Evolutionary conservation across 1,284 basidiomycete species (phyloP).

Genomic region (Cystobasidium pallidum): DNA sequence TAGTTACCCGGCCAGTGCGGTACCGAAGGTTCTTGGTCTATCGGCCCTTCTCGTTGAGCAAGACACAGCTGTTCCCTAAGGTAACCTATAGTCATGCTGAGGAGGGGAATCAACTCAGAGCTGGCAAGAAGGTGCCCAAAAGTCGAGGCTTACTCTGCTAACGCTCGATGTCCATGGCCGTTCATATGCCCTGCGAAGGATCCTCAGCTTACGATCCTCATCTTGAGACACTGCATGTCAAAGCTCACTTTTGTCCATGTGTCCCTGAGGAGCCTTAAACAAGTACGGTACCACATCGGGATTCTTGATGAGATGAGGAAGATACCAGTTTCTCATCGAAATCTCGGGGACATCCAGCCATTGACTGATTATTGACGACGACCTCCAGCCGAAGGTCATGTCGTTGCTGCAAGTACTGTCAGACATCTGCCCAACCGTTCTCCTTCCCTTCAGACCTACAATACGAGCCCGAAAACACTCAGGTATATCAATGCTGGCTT

Average conservation of each 20-base stretch:
- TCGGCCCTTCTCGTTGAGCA: conserved; percentile 14
- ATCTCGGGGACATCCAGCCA: conserved; percentile 44
- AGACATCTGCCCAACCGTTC: neutral
- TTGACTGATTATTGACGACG: conserved; percentile 27
- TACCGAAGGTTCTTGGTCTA: conserved; percentile 1
- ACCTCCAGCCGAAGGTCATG: conserved; percentile 42
- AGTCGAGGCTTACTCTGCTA: conserved; percentile 30
- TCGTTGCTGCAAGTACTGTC: conserved; percentile 17
- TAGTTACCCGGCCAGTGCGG: conserved; percentile 32
- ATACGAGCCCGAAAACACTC: conserved; percentile 39
- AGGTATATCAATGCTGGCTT: conserved; percentile 41
- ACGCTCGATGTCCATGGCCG: conserved; percentile 22
- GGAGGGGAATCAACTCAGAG: neutral
- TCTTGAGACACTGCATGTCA: neutral
- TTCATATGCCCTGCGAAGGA: conserved; percentile 33
- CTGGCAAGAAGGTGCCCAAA: neutral
- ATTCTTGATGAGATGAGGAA: conserved; percentile 36
- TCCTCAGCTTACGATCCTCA: neutral
- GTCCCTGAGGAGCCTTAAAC: conserved; percentile 13
- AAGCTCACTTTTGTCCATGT: conserved; percentile 27
- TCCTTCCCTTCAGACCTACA: neutral
- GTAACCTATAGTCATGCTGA: conserved; percentile 42
- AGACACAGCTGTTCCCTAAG: conserved; percentile 40
- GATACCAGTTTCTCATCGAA: conserved; percentile 39
- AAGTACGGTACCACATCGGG: conserved; percentile 20